Evolutionary conservation across 148 eudicot genomes (phyloP).

Genomic region (Agrostemma githago): DNA sequence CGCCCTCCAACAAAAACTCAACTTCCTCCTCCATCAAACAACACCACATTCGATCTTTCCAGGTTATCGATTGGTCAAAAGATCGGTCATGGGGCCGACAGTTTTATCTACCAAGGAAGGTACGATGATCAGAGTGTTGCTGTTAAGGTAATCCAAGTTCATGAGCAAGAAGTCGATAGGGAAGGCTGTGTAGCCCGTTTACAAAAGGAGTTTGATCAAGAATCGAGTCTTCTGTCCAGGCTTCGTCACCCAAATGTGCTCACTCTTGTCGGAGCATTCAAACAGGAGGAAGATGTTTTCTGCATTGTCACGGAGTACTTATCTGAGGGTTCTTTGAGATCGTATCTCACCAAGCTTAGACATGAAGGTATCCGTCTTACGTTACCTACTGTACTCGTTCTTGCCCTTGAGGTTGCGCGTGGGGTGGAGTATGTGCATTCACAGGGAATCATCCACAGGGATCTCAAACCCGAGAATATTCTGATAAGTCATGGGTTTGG

Average conservation of each 20-base stretch:
- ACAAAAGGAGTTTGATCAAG: slow-evolving; percentile 58
- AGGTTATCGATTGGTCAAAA: slow-evolving; percentile 50
- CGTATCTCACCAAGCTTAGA: slow-evolving; percentile 53
- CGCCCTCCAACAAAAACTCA: background rate
- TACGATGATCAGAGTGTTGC: slow-evolving; percentile 67
- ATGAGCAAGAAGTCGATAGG: slow-evolving; percentile 56
- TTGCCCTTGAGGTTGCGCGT: slow-evolving; percentile 62
- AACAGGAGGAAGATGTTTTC: slow-evolving; percentile 46
- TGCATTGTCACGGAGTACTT: slow-evolving; percentile 62
- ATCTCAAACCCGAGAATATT: slow-evolving; percentile 71
- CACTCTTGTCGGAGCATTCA: slow-evolving; percentile 55
- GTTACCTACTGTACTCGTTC: slow-evolving; percentile 31
- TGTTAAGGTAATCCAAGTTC: slow-evolving; percentile 53
- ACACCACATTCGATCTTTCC: slow-evolving; percentile 52
- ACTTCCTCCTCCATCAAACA: background rate
- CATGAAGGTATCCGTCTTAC: slow-evolving; percentile 32
- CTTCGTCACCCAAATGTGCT: slow-evolving; percentile 62
- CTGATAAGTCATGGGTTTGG: slow-evolving; percentile 42
- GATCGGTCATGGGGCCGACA: slow-evolving; percentile 71
- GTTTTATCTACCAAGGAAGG: slow-evolving; percentile 60
- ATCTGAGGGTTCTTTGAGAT: slow-evolving; percentile 62
- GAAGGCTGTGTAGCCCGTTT: slow-evolving; percentile 35
- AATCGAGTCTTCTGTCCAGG: slow-evolving; percentile 54
- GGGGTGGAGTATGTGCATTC: slow-evolving; percentile 84
- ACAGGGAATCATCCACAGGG: slow-evolving; percentile 67